These are phyloP conservation scores for Talaromyces piceae DNA, from an alignment of 2,329 filamentous ascomycete genomes.

Conservation along the genomic window DNA sequence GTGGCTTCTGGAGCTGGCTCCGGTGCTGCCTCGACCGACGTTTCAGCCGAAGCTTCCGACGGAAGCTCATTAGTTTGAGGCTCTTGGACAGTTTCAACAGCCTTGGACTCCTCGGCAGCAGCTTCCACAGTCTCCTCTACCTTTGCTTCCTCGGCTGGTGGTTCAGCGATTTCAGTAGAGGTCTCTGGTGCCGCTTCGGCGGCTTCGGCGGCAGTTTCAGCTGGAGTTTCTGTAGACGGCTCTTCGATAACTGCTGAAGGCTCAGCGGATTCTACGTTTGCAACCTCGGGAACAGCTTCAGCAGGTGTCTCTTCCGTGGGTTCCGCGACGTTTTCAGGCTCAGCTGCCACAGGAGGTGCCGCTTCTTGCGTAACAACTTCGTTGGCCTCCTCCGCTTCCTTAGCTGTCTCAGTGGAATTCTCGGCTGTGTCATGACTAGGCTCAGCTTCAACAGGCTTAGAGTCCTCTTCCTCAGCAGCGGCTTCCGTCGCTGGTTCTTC, in stretches of 20 bases:
- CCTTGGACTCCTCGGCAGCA: neutral
- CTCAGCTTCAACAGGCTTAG: neutral
- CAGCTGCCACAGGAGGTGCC: neutral
- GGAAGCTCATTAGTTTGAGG: neutral
- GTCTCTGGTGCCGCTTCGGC: neutral
- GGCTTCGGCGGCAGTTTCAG: neutral
- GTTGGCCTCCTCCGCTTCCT: neutral
- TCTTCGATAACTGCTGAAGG: neutral
- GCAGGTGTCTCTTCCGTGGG: neutral
- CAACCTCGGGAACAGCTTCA: neutral
- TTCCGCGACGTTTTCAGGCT: neutral
- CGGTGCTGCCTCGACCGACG: neutral
- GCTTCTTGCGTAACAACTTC: neutral
- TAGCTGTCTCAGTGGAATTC: neutral
- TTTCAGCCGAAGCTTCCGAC: neutral
- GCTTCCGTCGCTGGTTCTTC: constrained; percentile 1
- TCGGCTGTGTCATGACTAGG: neutral
- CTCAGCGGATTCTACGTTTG: neutral
- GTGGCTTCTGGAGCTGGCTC: neutral
- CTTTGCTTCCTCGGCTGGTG: neutral
- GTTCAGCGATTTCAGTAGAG: neutral
- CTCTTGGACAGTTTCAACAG: neutral
- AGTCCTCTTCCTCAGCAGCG: neutral
- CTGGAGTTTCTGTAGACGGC: neutral
- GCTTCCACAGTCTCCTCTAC: constrained; percentile 1